Percentiles rank a stretch among this genome's conserved stretches.
These are phyloP conservation scores for Fusarium liriodendri DNA, from an alignment of 2,329 filamentous ascomycete genomes.

Conservation along the genomic window DNA sequence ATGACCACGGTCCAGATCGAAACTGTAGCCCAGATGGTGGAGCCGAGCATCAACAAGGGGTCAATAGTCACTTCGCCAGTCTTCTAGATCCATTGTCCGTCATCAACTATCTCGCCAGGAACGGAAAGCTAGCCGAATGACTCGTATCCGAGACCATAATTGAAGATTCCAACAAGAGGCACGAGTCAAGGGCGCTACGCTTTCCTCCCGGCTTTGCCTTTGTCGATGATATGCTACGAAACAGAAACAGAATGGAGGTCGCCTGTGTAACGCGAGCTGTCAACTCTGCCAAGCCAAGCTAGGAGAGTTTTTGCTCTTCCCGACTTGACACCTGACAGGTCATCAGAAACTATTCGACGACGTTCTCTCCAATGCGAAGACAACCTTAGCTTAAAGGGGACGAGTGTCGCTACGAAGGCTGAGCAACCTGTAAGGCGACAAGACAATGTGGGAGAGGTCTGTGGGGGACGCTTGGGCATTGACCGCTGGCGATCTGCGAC, in stretches of 20 bases:
- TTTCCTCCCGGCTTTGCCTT: neutral
- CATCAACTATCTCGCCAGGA: neutral
- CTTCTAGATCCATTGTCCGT: neutral
- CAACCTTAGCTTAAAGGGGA: neutral
- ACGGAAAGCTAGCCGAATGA: neutral
- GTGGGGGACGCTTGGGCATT: conserved; percentile 1
- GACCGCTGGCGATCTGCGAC: neutral
- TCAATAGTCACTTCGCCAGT: neutral
- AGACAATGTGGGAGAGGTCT: neutral
- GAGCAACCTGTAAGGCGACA: neutral
- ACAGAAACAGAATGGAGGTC: neutral
- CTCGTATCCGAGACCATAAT: neutral
- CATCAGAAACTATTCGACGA: neutral
- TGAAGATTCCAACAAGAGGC: neutral
- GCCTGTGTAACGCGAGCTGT: conserved; percentile 23
- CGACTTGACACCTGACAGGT: conserved; percentile 11
- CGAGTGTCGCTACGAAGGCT: neutral
- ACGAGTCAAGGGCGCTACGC: conserved; percentile 1
- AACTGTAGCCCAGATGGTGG: neutral
- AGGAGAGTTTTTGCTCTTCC: conserved; percentile 20
- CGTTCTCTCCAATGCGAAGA: neutral
- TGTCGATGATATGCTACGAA: neutral
- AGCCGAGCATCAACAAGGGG: neutral
- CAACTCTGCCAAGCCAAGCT: conserved; percentile 26
- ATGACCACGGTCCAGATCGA: neutral